Conservation (phyloP, 306 rosid species). For the Glycine soja region DNA sequence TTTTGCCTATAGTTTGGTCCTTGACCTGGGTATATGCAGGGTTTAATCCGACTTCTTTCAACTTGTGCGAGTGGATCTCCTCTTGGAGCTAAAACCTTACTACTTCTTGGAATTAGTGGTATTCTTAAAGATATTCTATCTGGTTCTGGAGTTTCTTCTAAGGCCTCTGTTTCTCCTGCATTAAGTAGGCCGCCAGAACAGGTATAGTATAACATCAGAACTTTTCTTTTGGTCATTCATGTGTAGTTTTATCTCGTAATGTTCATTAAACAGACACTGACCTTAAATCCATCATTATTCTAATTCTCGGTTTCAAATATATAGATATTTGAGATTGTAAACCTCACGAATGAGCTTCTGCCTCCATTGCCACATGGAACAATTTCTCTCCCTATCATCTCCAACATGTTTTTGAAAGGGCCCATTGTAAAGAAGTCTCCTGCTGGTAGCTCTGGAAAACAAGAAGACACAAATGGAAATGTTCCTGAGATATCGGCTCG, state of each 20-base stretch:
- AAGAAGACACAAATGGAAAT: slow-evolving; percentile 76
- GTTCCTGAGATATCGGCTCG: slow-evolving; percentile 81
- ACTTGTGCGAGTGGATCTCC: slow-evolving; percentile 99
- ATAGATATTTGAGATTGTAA: slow-evolving; percentile 96
- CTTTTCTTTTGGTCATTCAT: neutral
- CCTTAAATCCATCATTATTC: slow-evolving; percentile 4
- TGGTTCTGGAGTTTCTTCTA: slow-evolving; percentile 84
- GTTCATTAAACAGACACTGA: slow-evolving; percentile 12
- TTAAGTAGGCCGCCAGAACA: slow-evolving; percentile 89
- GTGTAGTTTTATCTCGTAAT: slow-evolving; percentile 16
- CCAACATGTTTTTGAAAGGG: slow-evolving; percentile 79
- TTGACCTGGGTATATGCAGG: slow-evolving; percentile 68
- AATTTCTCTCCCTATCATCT: slow-evolving; percentile 77
- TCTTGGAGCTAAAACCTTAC: slow-evolving; percentile 88
- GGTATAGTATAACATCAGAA: slow-evolving; percentile 54
- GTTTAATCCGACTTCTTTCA: slow-evolving; percentile 95
- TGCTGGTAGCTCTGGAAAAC: slow-evolving; percentile 76
- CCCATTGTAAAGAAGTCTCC: slow-evolving; percentile 71
- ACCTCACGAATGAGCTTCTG: slow-evolving; percentile 94
- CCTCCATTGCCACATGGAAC: slow-evolving; percentile 97
- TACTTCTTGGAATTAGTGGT: slow-evolving; percentile 91
- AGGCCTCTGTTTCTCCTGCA: slow-evolving; percentile 89
- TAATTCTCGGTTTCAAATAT: slow-evolving; percentile 19
- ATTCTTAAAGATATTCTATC: slow-evolving; percentile 90
- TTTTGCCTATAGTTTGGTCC: slow-evolving; percentile 10